phyloP scores from a whole-genome alignment of 2,329 filamentous ascomycete species.

The Aspergillus sclerotialis region DNA sequence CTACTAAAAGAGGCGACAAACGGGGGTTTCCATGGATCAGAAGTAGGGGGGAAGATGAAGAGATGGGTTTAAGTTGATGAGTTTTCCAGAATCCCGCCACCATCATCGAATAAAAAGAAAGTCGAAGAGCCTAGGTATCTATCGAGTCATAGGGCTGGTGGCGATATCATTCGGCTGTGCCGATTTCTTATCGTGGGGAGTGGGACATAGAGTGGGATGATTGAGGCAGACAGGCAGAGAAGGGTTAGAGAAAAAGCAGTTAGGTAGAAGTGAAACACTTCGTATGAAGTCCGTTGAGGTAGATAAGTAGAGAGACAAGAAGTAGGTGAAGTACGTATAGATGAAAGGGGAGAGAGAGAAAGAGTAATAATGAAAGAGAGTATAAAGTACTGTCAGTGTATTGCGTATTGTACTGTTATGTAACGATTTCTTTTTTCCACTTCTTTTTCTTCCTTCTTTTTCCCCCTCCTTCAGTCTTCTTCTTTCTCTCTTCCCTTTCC shows the following conservation, averaged over 20 bases:
- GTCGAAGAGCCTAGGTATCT: neutral
- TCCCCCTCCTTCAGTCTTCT: constrained; percentile 18
- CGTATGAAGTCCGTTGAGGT: too few species aligned
- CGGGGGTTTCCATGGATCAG: neutral
- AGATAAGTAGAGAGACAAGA: neutral
- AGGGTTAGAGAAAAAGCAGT: neutral
- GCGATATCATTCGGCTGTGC: neutral
- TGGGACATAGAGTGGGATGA: neutral
- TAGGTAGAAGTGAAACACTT: too few species aligned
- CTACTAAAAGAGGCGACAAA: too few species aligned
- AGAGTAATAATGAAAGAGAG: too few species aligned
- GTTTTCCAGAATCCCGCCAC: constrained; percentile 3
- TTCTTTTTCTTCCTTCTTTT: constrained; percentile 12
- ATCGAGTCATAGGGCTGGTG: neutral
- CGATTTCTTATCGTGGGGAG: neutral
- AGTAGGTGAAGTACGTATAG: too few species aligned
- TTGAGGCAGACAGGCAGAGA: neutral
- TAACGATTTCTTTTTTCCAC: constrained; percentile 2
- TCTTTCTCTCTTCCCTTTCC: constrained; percentile 22
- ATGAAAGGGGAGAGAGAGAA: too few species aligned
- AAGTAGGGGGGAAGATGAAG: neutral
- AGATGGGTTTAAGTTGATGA: neutral
- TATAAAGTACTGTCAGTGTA: too few species aligned
- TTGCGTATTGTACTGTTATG: constrained; percentile 1
- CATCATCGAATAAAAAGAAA: neutral